phyloP scores from a whole-genome alignment of 208 protist species.

The Naegleria gruberi region DNA sequence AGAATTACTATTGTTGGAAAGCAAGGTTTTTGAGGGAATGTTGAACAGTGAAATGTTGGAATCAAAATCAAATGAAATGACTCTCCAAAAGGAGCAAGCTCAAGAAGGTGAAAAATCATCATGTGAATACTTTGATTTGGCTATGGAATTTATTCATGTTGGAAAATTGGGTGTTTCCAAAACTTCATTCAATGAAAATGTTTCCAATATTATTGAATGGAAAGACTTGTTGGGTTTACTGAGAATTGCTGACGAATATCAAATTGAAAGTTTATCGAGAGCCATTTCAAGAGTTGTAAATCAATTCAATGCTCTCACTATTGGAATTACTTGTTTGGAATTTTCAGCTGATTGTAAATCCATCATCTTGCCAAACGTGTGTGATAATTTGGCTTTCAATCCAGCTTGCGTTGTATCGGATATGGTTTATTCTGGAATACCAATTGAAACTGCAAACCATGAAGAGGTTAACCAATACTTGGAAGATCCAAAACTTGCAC shows the following conservation, averaged over 20 bases:
- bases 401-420: not conserved
- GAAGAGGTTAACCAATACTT: not conserved
- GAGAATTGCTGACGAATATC: not conserved
- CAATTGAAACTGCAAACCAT: not conserved
- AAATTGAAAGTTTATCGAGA: not conserved
- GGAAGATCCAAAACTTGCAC: not conserved
- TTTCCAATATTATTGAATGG: not conserved
- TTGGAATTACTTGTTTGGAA: not conserved
- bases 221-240: not conserved
- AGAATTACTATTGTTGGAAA: not conserved
- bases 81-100: not conserved
- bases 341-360: not conserved
- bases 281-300: not conserved
- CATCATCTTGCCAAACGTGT: not conserved
- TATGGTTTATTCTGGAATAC: too few species aligned
- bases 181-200: too few species aligned
- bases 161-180: not conserved
- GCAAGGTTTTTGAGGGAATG: not conserved
- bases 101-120: too few species aligned
- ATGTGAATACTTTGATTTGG: not conserved
- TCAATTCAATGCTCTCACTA: not conserved
- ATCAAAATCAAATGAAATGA: not conserved
- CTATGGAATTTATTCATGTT: not conserved
- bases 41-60: not conserved
- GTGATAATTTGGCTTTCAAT: not conserved